phyloP scores from a whole-genome alignment of 176 grass and related monocot genomes.

The Paspalum notatum region DNA sequence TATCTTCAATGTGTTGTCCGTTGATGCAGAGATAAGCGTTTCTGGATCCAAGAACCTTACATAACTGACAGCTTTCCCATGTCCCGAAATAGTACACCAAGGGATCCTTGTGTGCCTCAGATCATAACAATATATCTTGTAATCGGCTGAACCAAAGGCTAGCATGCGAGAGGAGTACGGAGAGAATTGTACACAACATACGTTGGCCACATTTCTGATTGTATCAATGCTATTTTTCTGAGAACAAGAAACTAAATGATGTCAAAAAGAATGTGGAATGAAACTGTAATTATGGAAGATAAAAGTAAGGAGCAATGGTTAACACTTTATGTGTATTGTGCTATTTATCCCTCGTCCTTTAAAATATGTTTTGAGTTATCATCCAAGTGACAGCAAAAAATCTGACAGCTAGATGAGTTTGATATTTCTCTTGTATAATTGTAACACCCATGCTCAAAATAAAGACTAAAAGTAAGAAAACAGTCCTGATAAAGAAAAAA shows the following conservation, averaged over 20 bases:
- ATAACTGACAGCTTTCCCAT: slow-evolving; percentile 94
- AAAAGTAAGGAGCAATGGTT: not conserved
- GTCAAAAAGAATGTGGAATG: slow-evolving; percentile 22
- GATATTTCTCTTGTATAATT: not conserved
- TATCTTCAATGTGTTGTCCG: slow-evolving; percentile 94
- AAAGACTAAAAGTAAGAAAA: slow-evolving; percentile 24
- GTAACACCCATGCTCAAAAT: slow-evolving; percentile 21
- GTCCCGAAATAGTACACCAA: slow-evolving; percentile 95
- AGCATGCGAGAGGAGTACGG: slow-evolving; percentile 81
- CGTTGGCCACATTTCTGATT: slow-evolving; percentile 84
- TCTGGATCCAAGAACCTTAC: slow-evolving; percentile 84
- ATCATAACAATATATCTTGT: slow-evolving; percentile 97
- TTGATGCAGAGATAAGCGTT: slow-evolving; percentile 90
- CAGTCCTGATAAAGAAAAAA: slow-evolving; percentile 12
- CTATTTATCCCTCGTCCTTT: not conserved
- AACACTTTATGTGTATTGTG: not conserved
- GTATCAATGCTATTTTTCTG: slow-evolving; percentile 86
- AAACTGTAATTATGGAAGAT: not conserved
- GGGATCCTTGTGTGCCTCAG: slow-evolving; percentile 94
- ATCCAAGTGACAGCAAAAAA: not conserved
- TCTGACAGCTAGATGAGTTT: not conserved
- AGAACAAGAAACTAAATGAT: slow-evolving; percentile 23
- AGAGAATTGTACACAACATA: slow-evolving; percentile 94
- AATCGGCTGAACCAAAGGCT: slow-evolving; percentile 91
- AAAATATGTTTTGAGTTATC: slow-evolving; percentile 7